These are phyloP conservation scores for Silene latifolia DNA, from an alignment of 148 eudicot genomes.

Conservation along the genomic window DNA sequence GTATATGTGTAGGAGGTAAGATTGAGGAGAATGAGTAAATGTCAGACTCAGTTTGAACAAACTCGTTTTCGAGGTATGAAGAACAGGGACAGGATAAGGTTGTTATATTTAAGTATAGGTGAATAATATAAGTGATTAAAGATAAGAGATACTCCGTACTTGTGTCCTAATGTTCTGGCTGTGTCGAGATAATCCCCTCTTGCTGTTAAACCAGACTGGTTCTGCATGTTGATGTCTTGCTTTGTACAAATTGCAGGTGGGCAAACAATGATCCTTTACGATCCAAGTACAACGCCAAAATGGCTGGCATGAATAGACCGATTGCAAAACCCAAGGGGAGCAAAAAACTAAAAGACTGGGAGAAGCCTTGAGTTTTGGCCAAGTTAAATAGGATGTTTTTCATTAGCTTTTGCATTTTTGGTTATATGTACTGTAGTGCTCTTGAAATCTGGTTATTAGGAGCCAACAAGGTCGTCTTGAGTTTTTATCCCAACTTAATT, in stretches of 20 bases:
- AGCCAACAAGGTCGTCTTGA: too few species aligned
- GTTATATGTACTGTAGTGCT: too few species aligned
- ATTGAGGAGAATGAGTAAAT: too few species aligned
- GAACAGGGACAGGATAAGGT: too few species aligned
- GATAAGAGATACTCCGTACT: too few species aligned
- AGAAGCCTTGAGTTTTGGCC: constrained; percentile 20
- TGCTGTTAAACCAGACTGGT: background rate
- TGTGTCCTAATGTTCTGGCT: background rate
- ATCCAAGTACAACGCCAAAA: constrained; percentile 63
- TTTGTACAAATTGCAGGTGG: constrained; percentile 47
- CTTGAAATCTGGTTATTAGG: too few species aligned
- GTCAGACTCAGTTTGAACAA: background rate
- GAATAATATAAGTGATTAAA: background rate
- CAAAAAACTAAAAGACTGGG: constrained; percentile 72
- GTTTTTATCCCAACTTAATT: too few species aligned
- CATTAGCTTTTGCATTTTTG: too few species aligned
- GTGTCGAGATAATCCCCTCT: background rate
- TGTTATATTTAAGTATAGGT: too few species aligned
- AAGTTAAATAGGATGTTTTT: background rate
- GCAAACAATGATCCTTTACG: constrained; percentile 61
- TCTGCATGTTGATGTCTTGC: constrained; percentile 6
- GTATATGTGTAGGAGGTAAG: too few species aligned
- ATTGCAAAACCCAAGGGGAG: constrained; percentile 68
- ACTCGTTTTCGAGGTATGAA: background rate
- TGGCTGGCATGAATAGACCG: constrained; percentile 69